A percentile compares a stretch with the other conserved stretches of the same genome.
These are phyloP conservation scores for Anthostomella pinea DNA, from an alignment of 2,329 filamentous ascomycete species.

Conservation along the genomic window DNA sequence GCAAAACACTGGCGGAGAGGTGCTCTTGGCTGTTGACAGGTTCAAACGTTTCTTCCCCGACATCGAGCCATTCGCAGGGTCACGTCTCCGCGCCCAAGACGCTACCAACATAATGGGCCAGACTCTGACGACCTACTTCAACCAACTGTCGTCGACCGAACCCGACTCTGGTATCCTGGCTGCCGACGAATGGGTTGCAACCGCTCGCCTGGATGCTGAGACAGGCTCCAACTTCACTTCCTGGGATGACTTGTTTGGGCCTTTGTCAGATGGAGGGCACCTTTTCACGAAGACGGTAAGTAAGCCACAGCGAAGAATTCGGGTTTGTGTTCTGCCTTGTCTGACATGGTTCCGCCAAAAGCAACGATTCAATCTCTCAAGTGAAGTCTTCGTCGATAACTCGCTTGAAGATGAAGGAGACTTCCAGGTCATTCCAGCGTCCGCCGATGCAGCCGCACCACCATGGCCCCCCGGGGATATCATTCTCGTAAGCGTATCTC, in stretches of 20 bases:
- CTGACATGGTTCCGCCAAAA: slow-evolving; percentile 1
- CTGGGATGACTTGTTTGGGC: slow-evolving; percentile 21
- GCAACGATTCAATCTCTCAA: slow-evolving; percentile 9
- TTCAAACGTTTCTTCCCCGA: slow-evolving; percentile 22
- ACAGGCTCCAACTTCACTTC: slow-evolving; percentile 18
- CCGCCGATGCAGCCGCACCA: background rate
- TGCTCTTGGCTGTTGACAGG: slow-evolving; percentile 17
- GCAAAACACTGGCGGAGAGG: slow-evolving; percentile 17
- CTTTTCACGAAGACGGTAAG: slow-evolving; percentile 15
- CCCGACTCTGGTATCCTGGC: slow-evolving; percentile 5
- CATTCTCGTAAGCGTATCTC: slow-evolving; percentile 16
- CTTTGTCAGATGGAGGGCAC: slow-evolving; percentile 10
- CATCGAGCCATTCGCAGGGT: slow-evolving; percentile 18
- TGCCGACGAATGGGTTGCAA: slow-evolving; percentile 22
- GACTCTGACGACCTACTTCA: slow-evolving; percentile 9
- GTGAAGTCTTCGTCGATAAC: slow-evolving; percentile 10
- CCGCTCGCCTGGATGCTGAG: slow-evolving; percentile 19
- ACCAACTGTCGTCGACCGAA: slow-evolving; percentile 1
- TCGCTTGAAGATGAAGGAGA: background rate
- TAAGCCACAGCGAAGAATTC: background rate
- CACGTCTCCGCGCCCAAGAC: slow-evolving; percentile 16
- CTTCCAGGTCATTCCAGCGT: background rate
- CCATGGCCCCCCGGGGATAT: slow-evolving; percentile 16
- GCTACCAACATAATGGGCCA: slow-evolving; percentile 17
- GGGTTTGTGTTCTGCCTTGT: background rate